Base-by-base conservation (phyloP, 2,329 filamentous ascomycete species). In the Cercospora sp. region DNA sequence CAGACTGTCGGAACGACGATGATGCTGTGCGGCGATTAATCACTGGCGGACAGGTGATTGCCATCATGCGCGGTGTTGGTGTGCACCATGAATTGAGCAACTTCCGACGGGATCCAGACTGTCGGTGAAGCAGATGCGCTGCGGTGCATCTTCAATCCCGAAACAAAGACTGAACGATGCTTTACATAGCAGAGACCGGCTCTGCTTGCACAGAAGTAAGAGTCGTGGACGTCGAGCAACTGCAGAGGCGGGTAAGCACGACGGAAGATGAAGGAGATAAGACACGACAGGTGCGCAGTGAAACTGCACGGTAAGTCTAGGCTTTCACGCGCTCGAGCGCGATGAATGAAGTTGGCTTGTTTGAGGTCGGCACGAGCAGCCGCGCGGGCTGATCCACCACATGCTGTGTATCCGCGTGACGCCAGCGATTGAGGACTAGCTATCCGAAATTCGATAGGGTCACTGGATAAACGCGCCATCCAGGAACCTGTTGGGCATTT, bases 1-100 rank as follows among this genome's bases (percentile, higher is more conserved):
- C 70, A 70, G 45, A 63, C 60, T 16, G n/a, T 66, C 66, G 70
- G 70, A 43, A 59, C 63, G 16, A 43, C 26, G 61, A 64, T 61
- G 55, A 40, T 65, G 61, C 61, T 60, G 68, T 69, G 61, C 45
- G 24, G 49, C 49, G 40, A 45, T 34, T 28, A 16, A 28, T 64
- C 61, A 58, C 26, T 45, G 49, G 57, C 32, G 28, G 45, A 40
- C 13, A 55, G 26, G 24, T 43, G 30, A 49, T 60, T 40, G 32
- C 24, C 57, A 55, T 37, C 37, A 32, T 68, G 43, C 66, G 61
- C 62, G 4, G 45, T 43, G 21, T 43, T 60, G 57, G 32, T 64
- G 61, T 61, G 37, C 57, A 26, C 51, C 51, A 8, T 55, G 58
- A 61, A 24, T 5, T 62, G 65, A 53, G 26, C 63, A 51, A 57